Conservation (phyloP, 371 early-diverging fungal genomes). For the Apophysomyces ossiformis region DNA sequence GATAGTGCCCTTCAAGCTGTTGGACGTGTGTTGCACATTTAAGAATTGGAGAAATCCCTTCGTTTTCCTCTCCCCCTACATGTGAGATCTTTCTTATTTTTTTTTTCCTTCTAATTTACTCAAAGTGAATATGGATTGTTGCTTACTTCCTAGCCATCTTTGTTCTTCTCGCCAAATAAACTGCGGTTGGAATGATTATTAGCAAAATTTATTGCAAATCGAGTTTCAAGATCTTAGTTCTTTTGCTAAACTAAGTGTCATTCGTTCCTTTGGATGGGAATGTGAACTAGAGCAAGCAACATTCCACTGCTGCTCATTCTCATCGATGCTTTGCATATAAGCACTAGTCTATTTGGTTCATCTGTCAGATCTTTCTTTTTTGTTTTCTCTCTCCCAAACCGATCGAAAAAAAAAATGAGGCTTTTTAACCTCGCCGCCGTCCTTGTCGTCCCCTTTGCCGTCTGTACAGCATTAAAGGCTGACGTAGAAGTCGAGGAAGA, state of each 20-base stretch:
- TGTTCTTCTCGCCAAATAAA: background rate
- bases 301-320: conserved; percentile 6
- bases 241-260: too few relatives aligned
- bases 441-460: background rate
- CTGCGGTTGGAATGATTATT: background rate
- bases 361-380: background rate
- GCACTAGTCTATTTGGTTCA: background rate
- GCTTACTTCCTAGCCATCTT: background rate
- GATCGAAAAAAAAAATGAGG: background rate
- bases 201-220: background rate
- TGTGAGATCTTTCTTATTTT: background rate
- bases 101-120: background rate
- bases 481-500: background rate
- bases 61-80: background rate
- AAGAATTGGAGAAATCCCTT: background rate
- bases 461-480: background rate
- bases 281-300: background rate
- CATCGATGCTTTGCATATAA: background rate
- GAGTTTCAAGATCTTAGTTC: too few relatives aligned
- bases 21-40: background rate
- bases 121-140: too few relatives aligned
- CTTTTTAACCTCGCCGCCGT: background rate
- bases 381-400: background rate
- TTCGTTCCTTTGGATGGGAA: conserved; percentile 1
- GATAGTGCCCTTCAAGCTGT: background rate